Evolutionary conservation across 257 asterid species (phyloP), one percentile per base, ranked within the genome.

Genomic region (Linaria vulgaris): DNA sequence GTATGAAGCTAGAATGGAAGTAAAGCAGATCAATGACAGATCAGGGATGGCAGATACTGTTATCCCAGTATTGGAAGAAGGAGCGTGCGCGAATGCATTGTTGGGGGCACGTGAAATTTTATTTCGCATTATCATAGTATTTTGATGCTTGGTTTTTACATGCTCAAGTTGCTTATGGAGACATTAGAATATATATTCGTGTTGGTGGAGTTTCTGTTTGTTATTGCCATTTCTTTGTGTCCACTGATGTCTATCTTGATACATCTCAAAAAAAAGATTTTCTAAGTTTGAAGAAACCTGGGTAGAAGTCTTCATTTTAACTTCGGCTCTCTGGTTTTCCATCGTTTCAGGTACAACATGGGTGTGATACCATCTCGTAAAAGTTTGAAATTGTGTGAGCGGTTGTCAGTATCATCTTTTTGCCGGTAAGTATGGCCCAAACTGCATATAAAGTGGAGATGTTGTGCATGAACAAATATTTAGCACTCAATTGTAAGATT

Each of bases 281-380:
- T n/a, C n/a, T n/a, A n/a, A n/a, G n/a, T n/a, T n/a, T n/a, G n/a
- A n/a, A n/a, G n/a, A n/a, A n/a, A n/a, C n/a, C n/a, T n/a, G n/a
- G n/a, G n/a, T n/a, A n/a, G n/a, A n/a, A 22, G 30, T 7, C 20
- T 30, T 31, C 30, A 27, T 14, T 34, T 30, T 56, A 1, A 6
- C 15, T 60, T 30, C 12, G 17, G 25, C 27, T 34, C 24, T 8
- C n/a, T 59, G 49, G 20, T 45, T 25, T 57, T 55, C 63, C 47
- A 14, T 62, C 49, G 27, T 51, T 81, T 63, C 77, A 94, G 99
- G 88, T 94, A 90, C 83, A 90, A 80, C 75, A 89, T 92, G 87
- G 97, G 99, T 10, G 87, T 92, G 38, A 89, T 89, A 69, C 81
- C 95, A 58, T 84, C 94, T 27, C 85, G 96, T 68, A 83, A 80